phyloP scores from a whole-genome alignment of 345 rosid genomes.

The Angophora floribunda region DNA sequence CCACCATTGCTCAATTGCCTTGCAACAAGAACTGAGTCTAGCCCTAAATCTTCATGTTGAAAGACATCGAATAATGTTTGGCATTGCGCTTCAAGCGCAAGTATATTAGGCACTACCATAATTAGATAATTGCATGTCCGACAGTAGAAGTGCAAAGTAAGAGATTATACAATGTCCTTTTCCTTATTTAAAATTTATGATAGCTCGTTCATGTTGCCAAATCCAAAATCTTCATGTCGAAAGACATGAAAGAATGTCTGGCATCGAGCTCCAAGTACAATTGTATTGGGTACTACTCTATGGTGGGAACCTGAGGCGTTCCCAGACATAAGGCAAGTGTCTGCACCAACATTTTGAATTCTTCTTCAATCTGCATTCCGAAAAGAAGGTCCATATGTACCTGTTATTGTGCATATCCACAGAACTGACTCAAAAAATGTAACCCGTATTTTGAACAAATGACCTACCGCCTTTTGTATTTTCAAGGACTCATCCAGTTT shows the following conservation, averaged over 20 bases:
- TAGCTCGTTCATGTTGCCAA: not conserved
- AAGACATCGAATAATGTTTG: not conserved
- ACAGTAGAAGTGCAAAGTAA: not conserved
- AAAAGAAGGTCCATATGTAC: not conserved
- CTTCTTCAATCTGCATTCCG: not conserved
- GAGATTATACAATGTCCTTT: not conserved
- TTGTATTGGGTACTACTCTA: not conserved
- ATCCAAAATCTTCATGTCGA: not conserved
- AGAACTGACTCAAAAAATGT: not conserved
- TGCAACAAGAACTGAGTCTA: not conserved
- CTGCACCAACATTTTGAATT: accelerated
- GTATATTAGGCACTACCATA: not conserved
- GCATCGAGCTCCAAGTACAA: not conserved
- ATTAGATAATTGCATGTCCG: not conserved
- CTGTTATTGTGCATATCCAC: not conserved
- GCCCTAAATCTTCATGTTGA: not conserved
- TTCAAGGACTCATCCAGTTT: not conserved
- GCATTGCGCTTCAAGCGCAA: not conserved
- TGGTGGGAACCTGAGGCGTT: not conserved
- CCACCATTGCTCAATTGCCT: not conserved
- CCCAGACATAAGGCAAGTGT: not conserved
- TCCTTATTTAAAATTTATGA: not conserved
- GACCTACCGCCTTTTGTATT: not conserved
- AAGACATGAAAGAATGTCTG: not conserved
- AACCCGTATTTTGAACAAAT: not conserved